Base-by-base conservation (phyloP, 2,329 filamentous ascomycete genomes). In the Ceratocystis lukuohia region DNA sequence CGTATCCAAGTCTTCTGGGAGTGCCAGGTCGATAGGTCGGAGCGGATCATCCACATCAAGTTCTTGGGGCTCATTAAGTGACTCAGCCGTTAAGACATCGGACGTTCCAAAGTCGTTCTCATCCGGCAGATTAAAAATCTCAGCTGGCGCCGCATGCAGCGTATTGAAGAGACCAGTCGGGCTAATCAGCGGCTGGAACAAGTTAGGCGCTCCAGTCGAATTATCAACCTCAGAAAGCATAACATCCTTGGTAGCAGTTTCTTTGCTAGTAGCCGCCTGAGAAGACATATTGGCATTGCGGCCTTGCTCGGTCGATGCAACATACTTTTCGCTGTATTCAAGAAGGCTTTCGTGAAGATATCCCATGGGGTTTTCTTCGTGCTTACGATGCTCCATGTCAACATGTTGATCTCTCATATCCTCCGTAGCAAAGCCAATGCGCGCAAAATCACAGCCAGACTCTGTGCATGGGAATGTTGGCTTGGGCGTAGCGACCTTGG, bases 321-420 rank as follows among this genome's bases (percentile, higher is more conserved):
- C 20, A 45, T 59, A 46, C 73, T 69, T 68, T 76, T 75, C 15
- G 72, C 63, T 4, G 0, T 76, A 74, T 15, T 76, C 69, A 0
- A 79, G 78, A 44, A 86, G 71, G 61, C 77, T 79, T 63, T 84
- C 82, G 62, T 76, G 71, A 17, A 77, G 74, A 71, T 80, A 87
- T 69, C 80, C 80, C 66, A 78, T 56, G 1, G 84, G 83, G 67
- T 87, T 75, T 69, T 82, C 76, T 53, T 76, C 74, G 5, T 84
- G 84, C 71, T 79, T 81, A 25, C 78, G 74, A 69, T 87, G 84
- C 71, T 86, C 83, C 66, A 86, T 81, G n/a, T 82, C 76, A 6
- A 79, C 73, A 70, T 87, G 84, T 10, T 74, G 71, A 65, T 79
- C 78, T 62, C 80, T 76, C 12, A 79, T 78, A 69, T 85, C 81